Conservation (phyloP, 805 yeast genomes). For the Sugiyamaella americana region DNA sequence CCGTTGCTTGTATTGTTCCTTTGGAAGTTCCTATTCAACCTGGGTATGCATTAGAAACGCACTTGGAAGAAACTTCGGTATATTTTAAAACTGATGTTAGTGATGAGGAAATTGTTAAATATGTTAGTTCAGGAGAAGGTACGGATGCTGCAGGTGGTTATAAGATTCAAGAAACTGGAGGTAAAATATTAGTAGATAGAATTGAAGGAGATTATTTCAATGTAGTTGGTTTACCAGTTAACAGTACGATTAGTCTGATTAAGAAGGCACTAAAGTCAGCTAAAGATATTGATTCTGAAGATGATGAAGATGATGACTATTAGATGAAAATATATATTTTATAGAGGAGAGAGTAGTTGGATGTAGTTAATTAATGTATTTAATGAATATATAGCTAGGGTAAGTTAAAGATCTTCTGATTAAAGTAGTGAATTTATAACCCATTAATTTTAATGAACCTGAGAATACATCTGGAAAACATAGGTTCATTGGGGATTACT, state of each 20-base stretch:
- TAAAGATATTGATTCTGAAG: conserved; percentile 10
- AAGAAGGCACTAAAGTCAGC: conserved; percentile 13
- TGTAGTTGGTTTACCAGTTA: conserved; percentile 81
- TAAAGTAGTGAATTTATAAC: too few species aligned
- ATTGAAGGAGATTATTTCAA: conserved; percentile 80
- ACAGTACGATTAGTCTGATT: conserved; percentile 45
- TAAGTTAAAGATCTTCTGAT: too few species aligned
- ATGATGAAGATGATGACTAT: conserved; percentile 8
- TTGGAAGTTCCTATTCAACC: conserved; percentile 37
- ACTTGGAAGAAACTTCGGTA: conserved; percentile 40
- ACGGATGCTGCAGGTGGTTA: conserved; percentile 87
- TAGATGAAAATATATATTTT: too few species aligned
- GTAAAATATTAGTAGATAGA: conserved; percentile 48
- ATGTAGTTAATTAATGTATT: too few species aligned
- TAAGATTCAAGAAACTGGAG: conserved; percentile 70
- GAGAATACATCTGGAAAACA: too few species aligned
- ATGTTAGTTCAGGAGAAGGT: conserved; percentile 71
- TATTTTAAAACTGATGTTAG: conserved; percentile 37
- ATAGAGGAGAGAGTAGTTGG: too few species aligned
- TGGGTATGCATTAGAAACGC: conserved; percentile 36
- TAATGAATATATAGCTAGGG: too few species aligned
- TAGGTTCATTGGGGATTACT: too few species aligned
- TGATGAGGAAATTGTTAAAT: conserved; percentile 51
- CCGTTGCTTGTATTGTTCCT: conserved; percentile 45
- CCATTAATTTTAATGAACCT: too few species aligned